Percentiles rank a stretch among this genome's conserved stretches.
phyloP scores from a whole-genome alignment of 192 early-diverging fungal genomes.

The Backusella morwellensis region DNA sequence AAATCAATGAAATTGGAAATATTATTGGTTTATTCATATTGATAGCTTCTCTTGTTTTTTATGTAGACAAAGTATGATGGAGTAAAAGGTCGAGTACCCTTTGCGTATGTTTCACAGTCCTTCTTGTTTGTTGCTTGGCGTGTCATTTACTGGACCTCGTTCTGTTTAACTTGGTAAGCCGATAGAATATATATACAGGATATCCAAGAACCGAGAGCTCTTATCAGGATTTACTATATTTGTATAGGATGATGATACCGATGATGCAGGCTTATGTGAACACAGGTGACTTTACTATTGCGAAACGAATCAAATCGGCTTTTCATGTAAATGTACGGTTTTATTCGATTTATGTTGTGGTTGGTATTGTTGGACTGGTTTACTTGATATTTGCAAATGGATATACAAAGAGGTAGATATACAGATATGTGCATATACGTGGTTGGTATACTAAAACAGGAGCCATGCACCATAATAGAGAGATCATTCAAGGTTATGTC shows the following conservation, averaged over 20 bases:
- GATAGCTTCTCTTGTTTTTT: constrained; percentile 2
- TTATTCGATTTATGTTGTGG: constrained; percentile 67
- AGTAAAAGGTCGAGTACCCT: constrained; percentile 67
- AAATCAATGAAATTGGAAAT: constrained; percentile 11
- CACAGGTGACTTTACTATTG: constrained; percentile 79
- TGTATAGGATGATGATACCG: constrained; percentile 67
- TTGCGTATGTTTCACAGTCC: constrained; percentile 66
- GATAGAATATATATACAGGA: neutral
- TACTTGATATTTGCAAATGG: constrained; percentile 52
- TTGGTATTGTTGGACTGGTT: constrained; percentile 70
- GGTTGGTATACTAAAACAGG: neutral
- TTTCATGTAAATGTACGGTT: constrained; percentile 82
- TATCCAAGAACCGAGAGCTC: neutral
- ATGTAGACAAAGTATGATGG: constrained; percentile 65
- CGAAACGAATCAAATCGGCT: constrained; percentile 66
- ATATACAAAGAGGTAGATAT: constrained; percentile 29
- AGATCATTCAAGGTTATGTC: constrained; percentile 68
- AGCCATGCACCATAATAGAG: constrained; percentile 44
- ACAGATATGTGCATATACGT: neutral
- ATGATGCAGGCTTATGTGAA: constrained; percentile 84
- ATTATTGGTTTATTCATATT: neutral
- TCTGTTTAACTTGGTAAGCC: constrained; percentile 77
- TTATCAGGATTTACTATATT: neutral
- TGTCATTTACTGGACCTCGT: constrained; percentile 88
- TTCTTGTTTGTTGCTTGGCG: constrained; percentile 82